These are phyloP conservation scores for Aaosphaeria pasadenensis DNA, from an alignment of 2,329 filamentous ascomycete species.

Conservation along the genomic window DNA sequence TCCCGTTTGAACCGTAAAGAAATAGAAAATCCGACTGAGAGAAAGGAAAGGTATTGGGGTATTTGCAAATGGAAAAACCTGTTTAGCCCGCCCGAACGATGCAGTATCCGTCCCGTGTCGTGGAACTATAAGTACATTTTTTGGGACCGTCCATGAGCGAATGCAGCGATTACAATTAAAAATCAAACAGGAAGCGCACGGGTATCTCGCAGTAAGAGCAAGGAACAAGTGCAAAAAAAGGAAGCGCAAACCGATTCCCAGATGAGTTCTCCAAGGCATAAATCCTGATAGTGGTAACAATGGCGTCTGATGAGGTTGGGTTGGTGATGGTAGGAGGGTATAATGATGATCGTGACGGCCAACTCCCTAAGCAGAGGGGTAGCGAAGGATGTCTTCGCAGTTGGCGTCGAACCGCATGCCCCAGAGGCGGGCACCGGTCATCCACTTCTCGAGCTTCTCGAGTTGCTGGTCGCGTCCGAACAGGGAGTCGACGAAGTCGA, in stretches of 20 bases:
- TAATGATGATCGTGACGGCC: not conserved
- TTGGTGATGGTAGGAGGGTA: not conserved
- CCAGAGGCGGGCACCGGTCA: constrained; percentile 85
- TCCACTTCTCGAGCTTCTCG: constrained; percentile 86
- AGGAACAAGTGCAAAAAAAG: constrained; percentile 5
- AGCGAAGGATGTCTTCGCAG: constrained; percentile 80
- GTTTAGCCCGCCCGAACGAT: constrained; percentile 36
- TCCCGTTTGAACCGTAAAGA: constrained; percentile 6
- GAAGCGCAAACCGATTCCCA: constrained; percentile 19
- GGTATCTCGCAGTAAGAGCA: constrained; percentile 39
- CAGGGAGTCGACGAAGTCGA: constrained; percentile 93
- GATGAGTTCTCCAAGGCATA: constrained; percentile 7
- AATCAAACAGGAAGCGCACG: constrained; percentile 27
- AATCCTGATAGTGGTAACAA: not conserved
- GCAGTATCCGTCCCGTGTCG: constrained; percentile 20
- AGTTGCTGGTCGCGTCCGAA: constrained; percentile 90
- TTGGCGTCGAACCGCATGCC: constrained; percentile 93
- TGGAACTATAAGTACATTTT: constrained; percentile 32
- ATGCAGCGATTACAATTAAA: constrained; percentile 35
- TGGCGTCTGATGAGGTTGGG: too few species aligned
- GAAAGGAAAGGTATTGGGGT: constrained; percentile 30
- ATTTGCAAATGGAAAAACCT: constrained; percentile 16
- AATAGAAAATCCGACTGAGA: constrained; percentile 14
- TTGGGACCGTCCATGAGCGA: constrained; percentile 20
- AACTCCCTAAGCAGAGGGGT: constrained; percentile 41